Percentiles rank a stretch among this genome's conserved stretches.
Evolutionary conservation across 2,329 filamentous ascomycete genomes (phyloP).

Genomic region (Botrytis byssoidea): DNA sequence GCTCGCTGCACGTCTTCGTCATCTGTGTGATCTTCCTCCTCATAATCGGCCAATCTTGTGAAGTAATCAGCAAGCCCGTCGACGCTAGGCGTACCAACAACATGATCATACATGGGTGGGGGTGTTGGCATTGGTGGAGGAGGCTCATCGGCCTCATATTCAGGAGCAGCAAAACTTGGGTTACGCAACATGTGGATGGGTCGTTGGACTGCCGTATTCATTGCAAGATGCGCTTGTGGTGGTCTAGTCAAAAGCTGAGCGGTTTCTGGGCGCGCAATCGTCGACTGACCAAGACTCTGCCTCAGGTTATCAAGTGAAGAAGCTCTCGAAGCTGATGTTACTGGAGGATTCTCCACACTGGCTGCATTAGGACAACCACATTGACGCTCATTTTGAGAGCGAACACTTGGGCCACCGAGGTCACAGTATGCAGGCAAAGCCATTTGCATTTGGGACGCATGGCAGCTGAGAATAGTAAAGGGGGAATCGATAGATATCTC

Average conservation of each 20-base stretch:
- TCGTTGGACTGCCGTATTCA: constrained; percentile 32
- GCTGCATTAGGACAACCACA: constrained; percentile 66
- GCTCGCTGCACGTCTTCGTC: constrained; percentile 35
- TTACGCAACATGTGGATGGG: constrained; percentile 67
- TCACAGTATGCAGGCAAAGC: constrained; percentile 67
- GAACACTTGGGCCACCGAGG: constrained; percentile 44
- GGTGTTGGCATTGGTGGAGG: constrained; percentile 69
- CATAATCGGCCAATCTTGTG: constrained; percentile 46
- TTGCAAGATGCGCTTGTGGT: constrained; percentile 48
- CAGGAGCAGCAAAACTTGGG: constrained; percentile 68
- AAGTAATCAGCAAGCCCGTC: constrained; percentile 68
- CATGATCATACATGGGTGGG: constrained; percentile 65
- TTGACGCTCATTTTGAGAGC: constrained; percentile 42
- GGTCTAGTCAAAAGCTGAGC: constrained; percentile 42
- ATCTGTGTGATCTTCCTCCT: constrained; percentile 34
- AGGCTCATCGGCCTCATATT: constrained; percentile 67
- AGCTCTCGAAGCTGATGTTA: constrained; percentile 46
- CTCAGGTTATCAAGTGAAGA: constrained; percentile 46
- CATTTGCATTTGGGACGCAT: constrained; percentile 68
- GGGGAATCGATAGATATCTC: constrained; percentile 78
- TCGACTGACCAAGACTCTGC: background rate
- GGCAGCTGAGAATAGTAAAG: constrained; percentile 72
- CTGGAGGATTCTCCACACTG: constrained; percentile 24
- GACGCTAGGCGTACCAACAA: constrained; percentile 54
- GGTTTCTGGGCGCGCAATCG: constrained; percentile 23